phyloP scores from a whole-genome alignment of 179 eudicot species.

The Silene noctiflora region DNA sequence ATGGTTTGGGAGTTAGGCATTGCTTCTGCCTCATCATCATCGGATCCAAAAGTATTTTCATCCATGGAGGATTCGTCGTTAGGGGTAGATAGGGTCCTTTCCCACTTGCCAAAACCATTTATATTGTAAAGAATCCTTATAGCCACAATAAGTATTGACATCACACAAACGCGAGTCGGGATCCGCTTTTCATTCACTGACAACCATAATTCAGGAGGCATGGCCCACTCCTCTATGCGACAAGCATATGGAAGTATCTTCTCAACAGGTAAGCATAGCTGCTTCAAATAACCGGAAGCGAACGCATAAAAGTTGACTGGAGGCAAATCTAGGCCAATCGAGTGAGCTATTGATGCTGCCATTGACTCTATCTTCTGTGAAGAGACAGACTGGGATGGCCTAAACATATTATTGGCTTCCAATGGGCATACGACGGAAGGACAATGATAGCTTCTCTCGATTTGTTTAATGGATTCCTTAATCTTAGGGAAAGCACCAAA shows the following conservation, averaged over 20 bases:
- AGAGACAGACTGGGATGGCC: conserved; percentile 49
- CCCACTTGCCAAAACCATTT: conserved; percentile 91
- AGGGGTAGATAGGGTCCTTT: conserved; percentile 47
- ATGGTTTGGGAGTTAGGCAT: conserved; percentile 11
- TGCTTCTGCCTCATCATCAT: conserved; percentile 24
- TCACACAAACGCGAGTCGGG: conserved; percentile 75
- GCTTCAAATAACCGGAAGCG: conserved; percentile 62
- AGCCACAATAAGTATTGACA: conserved; percentile 75
- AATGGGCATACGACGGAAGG: conserved; percentile 51
- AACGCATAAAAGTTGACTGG: conserved; percentile 76
- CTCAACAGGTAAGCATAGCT: conserved; percentile 54
- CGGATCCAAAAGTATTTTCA: conserved; percentile 9
- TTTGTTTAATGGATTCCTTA: conserved; percentile 49
- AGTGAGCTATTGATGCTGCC: conserved; percentile 65
- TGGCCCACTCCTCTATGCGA: conserved; percentile 71
- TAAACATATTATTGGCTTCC: conserved; percentile 60
- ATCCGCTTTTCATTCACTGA: conserved; percentile 47
- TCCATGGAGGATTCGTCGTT: conserved; percentile 23
- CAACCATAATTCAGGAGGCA: conserved; percentile 77
- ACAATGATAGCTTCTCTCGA: conserved; percentile 15
- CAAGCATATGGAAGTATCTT: conserved; percentile 66
- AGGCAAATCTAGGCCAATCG: conserved; percentile 62
- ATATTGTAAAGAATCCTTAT: conserved; percentile 64
- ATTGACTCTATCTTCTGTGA: conserved; percentile 61
- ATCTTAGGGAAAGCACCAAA: conserved; percentile 68